Evolutionary conservation across 202 grass and related monocot species (phyloP), one percentile per base, ranked within the genome.

Genomic region (Setaria viridis): DNA sequence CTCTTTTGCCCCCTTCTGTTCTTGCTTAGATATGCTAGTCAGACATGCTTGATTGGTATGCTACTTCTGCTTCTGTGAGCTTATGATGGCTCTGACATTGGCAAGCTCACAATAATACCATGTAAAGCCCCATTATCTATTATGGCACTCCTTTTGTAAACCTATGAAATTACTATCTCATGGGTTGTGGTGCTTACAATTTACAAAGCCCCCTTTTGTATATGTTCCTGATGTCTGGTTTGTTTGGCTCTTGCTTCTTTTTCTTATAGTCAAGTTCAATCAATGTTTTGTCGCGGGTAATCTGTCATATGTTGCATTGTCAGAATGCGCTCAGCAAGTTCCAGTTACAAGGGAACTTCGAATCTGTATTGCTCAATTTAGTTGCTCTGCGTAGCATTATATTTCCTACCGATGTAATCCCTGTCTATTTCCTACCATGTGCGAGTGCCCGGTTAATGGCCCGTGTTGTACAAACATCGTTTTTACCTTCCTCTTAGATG

Each of bases 11-110:
- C 56, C 65, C 67, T 78, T 42, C 32, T 14, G 30, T 67, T 82
- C 57, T 78, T 82, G 33, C 74, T 63, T 64, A 83, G 79, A 76
- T 37, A 70, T 86, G 69, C 33, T 67, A 78, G 12, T 70, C 70
- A 33, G 43, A 76, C 68, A 56, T 82, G 74, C 19, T 78, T 75
- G 35, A 64, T 79, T 6, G 41, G 58, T 81, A 63, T 37, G 32
- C 56, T 66, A 74, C 46, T 74, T 34, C 37, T 80, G 59, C 35
- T 72, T 82, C 80, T 89, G 72, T 87, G 87, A 90, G 91, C 81
- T 90, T 93, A 85, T 54, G 72, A 65, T 19, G 54, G 81, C 59
- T 90, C 78, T 17, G 39, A 50, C 82, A 78, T 79, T 76, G 78
- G 65, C 39, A 74, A 80, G 85, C 81, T 85, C 81, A 47, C 77